These are phyloP conservation scores for Neocucurbitaria cava DNA, from an alignment of 2,329 filamentous ascomycete genomes.

Conservation along the genomic window DNA sequence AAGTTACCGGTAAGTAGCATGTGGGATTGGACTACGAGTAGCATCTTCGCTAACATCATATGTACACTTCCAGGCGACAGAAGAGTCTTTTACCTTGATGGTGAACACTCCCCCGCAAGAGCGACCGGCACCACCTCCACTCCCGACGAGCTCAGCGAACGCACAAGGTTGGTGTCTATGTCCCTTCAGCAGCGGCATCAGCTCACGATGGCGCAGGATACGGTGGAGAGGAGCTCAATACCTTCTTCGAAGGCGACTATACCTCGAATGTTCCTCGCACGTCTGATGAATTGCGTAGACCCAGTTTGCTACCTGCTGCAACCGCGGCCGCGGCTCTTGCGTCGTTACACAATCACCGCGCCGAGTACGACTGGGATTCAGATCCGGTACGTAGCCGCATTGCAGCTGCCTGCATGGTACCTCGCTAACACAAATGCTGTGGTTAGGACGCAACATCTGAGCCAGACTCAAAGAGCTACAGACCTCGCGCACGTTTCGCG, in stretches of 20 bases:
- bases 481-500: constrained; percentile 49
- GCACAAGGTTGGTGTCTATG: constrained; percentile 40
- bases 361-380: constrained; percentile 63
- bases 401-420: constrained; percentile 12
- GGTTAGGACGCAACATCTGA: constrained; percentile 48
- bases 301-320: constrained; percentile 68
- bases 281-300: constrained; percentile 72
- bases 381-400: constrained; percentile 40
- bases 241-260: constrained; percentile 71
- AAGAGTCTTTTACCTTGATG: constrained; percentile 78
- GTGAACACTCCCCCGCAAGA: constrained; percentile 86
- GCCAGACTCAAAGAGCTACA: constrained; percentile 47
- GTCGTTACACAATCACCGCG: constrained; percentile 80
- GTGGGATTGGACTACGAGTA: background rate
- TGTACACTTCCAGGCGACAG: constrained; percentile 67
- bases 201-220: constrained; percentile 54
- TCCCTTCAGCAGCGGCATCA: constrained; percentile 39
- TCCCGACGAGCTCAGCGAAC: constrained; percentile 48
- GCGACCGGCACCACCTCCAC: constrained; percentile 63
- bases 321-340: constrained; percentile 87
- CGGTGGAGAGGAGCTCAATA: constrained; percentile 64
- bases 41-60: constrained; percentile 5
- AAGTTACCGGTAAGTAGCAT: constrained; percentile 75
- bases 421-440: constrained; percentile 30
- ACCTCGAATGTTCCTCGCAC: constrained; percentile 72